phyloP scores from a whole-genome alignment of 371 early-diverging fungal genomes.

The Mucor sp. region DNA sequence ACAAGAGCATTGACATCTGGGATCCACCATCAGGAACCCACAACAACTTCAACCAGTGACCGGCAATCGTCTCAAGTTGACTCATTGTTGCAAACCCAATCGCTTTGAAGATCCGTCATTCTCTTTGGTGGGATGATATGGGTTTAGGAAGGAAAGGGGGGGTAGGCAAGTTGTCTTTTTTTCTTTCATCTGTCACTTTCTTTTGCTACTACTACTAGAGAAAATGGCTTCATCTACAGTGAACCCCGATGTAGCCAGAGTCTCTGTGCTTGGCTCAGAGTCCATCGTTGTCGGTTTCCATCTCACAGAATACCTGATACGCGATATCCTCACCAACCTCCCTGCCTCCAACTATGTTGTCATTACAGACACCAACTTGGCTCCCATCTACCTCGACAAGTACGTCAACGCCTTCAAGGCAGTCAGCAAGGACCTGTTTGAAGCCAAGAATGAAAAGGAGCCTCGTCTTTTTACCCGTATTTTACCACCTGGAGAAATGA shows the following conservation, averaged over 20 bases:
- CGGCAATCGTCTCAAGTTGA: constrained; percentile 2
- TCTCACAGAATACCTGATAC: constrained; percentile 72
- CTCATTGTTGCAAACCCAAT: constrained; percentile 15
- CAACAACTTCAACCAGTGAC: constrained; percentile 8
- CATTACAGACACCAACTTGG: constrained; percentile 88
- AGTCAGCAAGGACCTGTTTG: constrained; percentile 31
- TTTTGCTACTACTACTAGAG: background rate
- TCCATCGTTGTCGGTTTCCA: constrained; percentile 87
- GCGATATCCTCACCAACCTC: constrained; percentile 74
- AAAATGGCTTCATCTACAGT: background rate
- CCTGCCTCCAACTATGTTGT: constrained; percentile 88
- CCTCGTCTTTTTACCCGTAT: constrained; percentile 80
- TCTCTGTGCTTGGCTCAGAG: constrained; percentile 87
- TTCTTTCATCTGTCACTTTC: background rate
- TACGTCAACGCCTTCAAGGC: constrained; percentile 51
- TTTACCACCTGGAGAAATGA: constrained; percentile 89
- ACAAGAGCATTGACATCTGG: background rate
- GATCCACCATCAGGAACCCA: background rate
- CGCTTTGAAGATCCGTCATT: background rate
- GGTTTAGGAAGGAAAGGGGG: background rate
- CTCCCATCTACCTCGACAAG: constrained; percentile 69
- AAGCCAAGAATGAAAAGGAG: constrained; percentile 18
- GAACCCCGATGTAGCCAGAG: constrained; percentile 65
- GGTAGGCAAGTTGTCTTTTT: background rate
- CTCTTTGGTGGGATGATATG: background rate